Base-by-base conservation (phyloP, 306 rosid species). In the Adenanthera pavonina region DNA sequence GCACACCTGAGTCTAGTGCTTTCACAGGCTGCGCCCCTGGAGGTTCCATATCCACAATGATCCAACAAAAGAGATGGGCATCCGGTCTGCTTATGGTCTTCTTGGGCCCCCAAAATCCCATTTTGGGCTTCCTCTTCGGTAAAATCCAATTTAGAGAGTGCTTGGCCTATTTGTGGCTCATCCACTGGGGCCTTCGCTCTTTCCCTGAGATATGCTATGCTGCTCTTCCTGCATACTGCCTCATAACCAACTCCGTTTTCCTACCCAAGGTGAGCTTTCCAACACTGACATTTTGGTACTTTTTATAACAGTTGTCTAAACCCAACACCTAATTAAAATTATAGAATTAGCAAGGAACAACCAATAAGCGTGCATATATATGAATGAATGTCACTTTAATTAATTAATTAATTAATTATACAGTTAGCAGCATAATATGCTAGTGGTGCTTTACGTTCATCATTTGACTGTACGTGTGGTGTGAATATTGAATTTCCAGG, bases 11-110 rank as follows among this genome's bases (percentile, higher is more conserved):
- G 3, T 89, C 90, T 3, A 84, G 82, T 1, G 90, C 86, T 0
- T 92, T 92, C 76, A 69, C 85, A 49, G 98, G 98, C 8, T 86
- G 89, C 52, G 83, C 90, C 3, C 97, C 97, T 0, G 48, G 77
- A 1, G 84, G 87, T 20, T 86, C 75, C 0, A 52, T 91, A 46
- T 19, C 33, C 25, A 43, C 86, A 12, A 68, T 90, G 87, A 76
- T 47, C 69, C 97, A 94, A 80, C 87, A 73, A 13, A 92, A 85
- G 74, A 91, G 97, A 65, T 91, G 91, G 96, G 81, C 81, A 3
- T 77, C 90, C 0, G 94, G 98, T 1, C 67, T 87, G 19, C 68
- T 85, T 36, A 92, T 83, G 53, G 35, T 87, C 47, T 66, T 90
- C 9, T 10, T 92, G 2, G 84, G 92, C 86, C 84, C 59, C 47